A percentile compares a stretch with the other conserved stretches of the same genome.
Evolutionary conservation across 208 protist species (phyloP).

Genomic region (Polymyxa betae): DNA sequence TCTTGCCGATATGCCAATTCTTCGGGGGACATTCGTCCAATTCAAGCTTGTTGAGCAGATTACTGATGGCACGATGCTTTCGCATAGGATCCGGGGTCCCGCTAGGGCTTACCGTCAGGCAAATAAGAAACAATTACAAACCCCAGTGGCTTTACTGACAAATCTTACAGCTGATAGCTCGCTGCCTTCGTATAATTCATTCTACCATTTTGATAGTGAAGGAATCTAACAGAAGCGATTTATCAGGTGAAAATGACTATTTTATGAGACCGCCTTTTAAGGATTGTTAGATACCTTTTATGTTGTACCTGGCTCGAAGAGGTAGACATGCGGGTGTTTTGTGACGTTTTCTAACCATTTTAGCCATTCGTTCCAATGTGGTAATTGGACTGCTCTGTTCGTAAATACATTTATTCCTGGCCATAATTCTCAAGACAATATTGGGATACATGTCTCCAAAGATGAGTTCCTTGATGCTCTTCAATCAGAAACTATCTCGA

Average conservation of each 20-base stretch:
- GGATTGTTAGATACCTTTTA: too few relatives aligned
- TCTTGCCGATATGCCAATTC: not conserved
- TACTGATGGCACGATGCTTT: not conserved
- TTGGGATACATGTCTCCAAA: not conserved
- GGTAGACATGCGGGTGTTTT: too few relatives aligned
- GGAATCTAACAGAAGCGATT: not conserved
- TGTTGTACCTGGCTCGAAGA: too few relatives aligned
- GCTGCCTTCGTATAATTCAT: not conserved
- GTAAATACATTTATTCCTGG: not conserved
- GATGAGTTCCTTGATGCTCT: not conserved
- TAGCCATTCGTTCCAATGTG: not conserved
- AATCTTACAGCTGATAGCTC: not conserved
- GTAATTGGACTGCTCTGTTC: not conserved
- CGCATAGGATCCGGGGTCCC: not conserved
- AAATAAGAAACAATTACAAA: too few relatives aligned
- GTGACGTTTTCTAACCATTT: not conserved
- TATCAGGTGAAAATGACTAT: too few relatives aligned
- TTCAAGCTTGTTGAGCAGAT: not conserved
- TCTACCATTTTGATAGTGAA: not conserved
- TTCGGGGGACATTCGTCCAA: constrained; percentile 2
- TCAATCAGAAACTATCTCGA: not conserved
- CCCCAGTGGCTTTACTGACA: not conserved
- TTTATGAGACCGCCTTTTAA: too few relatives aligned
- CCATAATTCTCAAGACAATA: not conserved
- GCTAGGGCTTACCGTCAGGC: constrained; percentile 19